Conservation (phyloP, 2,329 filamentous ascomycete species). For the Talaromyces sp. region DNA sequence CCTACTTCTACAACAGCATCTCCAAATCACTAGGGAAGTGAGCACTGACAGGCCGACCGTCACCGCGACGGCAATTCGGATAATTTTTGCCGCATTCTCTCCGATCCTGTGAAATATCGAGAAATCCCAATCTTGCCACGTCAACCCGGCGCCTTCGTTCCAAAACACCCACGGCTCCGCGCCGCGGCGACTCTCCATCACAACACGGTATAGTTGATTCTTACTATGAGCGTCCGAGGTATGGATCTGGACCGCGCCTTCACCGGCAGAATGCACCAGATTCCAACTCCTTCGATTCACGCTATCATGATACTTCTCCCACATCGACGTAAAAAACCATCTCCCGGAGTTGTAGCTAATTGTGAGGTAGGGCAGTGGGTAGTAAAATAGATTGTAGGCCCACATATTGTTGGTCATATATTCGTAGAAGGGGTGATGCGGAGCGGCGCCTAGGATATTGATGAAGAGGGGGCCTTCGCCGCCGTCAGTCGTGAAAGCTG, state of each 20-base stretch:
- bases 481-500: constrained; percentile 17
- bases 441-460: constrained; percentile 17
- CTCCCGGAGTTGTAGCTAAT: constrained; percentile 16
- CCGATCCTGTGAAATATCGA: constrained; percentile 13
- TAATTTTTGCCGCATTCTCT: constrained; percentile 6
- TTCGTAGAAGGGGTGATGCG: constrained; percentile 19
- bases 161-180: constrained; percentile 20
- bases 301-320: constrained; percentile 18
- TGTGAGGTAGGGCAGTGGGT: constrained; percentile 14
- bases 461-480: constrained; percentile 15
- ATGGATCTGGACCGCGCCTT: background rate
- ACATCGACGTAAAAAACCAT: constrained; percentile 19
- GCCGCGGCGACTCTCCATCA: constrained; percentile 17
- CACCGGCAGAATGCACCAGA: background rate
- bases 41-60: background rate
- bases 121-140: constrained; percentile 19
- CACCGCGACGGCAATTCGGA: background rate
- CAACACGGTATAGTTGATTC: constrained; percentile 14
- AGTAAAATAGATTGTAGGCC: constrained; percentile 12
- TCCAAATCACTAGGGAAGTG: constrained; percentile 8
- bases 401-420: constrained; percentile 15
- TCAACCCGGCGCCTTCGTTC: constrained; percentile 9
- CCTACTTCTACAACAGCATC: constrained; percentile 1
- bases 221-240: background rate
- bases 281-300: constrained; percentile 6